Conservation (phyloP, 1,284 basidiomycete genomes). For the Rhodotorula sp. region DNA sequence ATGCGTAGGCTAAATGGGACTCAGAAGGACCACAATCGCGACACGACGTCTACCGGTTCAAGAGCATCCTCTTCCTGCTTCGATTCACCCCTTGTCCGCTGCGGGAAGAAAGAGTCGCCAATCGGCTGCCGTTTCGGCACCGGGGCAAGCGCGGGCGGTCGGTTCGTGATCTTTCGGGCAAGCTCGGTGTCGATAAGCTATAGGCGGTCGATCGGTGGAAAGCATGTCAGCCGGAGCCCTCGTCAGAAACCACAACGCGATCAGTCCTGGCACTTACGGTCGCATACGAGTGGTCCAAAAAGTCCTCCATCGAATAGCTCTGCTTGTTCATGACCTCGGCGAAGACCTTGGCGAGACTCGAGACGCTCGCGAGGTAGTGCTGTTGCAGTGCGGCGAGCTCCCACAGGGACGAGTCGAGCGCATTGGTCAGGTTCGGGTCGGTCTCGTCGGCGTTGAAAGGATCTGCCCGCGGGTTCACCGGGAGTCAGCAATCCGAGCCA, state of each 20-base stretch:
- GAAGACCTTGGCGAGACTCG: constrained; percentile 81
- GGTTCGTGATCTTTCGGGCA: constrained; percentile 69
- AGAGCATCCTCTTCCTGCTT: neutral
- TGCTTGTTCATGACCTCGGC: constrained; percentile 91
- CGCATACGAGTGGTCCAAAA: constrained; percentile 90
- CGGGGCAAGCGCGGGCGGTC: constrained; percentile 62
- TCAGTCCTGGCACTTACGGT: constrained; percentile 62
- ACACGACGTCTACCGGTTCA: constrained; percentile 1
- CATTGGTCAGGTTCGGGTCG: constrained; percentile 74
- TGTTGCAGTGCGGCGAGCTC: constrained; percentile 75
- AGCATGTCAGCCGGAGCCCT: neutral
- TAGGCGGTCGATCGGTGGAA: neutral
- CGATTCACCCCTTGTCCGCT: neutral
- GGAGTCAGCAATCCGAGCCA: neutral
- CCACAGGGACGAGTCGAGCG: constrained; percentile 86
- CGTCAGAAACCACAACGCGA: neutral
- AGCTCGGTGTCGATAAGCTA: constrained; percentile 86
- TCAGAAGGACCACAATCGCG: constrained; percentile 1
- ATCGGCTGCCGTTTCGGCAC: constrained; percentile 40
- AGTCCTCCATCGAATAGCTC: constrained; percentile 88
- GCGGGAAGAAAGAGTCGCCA: constrained; percentile 40
- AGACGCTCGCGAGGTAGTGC: constrained; percentile 83
- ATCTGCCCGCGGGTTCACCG: constrained; percentile 54
- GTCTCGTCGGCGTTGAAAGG: constrained; percentile 68
- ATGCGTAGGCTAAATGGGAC: neutral